Percentiles rank a stretch among this genome's conserved stretches.
Conservation (phyloP, 2,329 filamentous ascomycete genomes). For the Magnaporthales sp. region DNA sequence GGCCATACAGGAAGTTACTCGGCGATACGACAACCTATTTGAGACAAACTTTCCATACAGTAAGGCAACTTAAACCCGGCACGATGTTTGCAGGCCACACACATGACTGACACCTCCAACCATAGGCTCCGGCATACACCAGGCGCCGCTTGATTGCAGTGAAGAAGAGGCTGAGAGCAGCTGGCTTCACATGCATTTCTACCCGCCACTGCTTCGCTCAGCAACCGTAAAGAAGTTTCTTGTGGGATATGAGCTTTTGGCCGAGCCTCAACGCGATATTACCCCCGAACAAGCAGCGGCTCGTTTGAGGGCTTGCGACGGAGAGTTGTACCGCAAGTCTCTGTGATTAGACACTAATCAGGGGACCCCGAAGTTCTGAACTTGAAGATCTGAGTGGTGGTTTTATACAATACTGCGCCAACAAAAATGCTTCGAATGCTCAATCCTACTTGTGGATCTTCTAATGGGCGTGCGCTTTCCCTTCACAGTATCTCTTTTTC, state of each 20-base stretch:
- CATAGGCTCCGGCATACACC: slow-evolving; percentile 82
- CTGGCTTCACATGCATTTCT: slow-evolving; percentile 96
- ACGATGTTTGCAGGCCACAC: not conserved
- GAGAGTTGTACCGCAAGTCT: slow-evolving; percentile 73
- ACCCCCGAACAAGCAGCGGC: slow-evolving; percentile 91
- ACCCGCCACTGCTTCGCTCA: slow-evolving; percentile 83
- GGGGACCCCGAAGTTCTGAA: not conserved
- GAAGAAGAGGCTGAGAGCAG: slow-evolving; percentile 78
- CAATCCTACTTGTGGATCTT: not conserved
- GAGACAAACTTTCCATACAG: slow-evolving; percentile 96
- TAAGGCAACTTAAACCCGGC: slow-evolving; percentile 26
- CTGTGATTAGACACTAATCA: slow-evolving; percentile 18
- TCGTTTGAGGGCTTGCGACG: slow-evolving; percentile 65
- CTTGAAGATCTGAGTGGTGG: not conserved
- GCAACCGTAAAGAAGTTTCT: slow-evolving; percentile 94
- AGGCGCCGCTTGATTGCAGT: slow-evolving; percentile 78
- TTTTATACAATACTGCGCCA: not conserved
- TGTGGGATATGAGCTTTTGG: slow-evolving; percentile 93
- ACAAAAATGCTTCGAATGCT: not conserved
- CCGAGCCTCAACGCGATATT: slow-evolving; percentile 95
- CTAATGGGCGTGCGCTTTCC: not conserved
- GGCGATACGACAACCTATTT: slow-evolving; percentile 93
- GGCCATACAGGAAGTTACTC: slow-evolving; percentile 77
- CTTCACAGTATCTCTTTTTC: not conserved
- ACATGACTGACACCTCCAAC: not conserved